Conservation (phyloP, 768 basidiomycete genomes). For the Suillus cothurnatus region DNA sequence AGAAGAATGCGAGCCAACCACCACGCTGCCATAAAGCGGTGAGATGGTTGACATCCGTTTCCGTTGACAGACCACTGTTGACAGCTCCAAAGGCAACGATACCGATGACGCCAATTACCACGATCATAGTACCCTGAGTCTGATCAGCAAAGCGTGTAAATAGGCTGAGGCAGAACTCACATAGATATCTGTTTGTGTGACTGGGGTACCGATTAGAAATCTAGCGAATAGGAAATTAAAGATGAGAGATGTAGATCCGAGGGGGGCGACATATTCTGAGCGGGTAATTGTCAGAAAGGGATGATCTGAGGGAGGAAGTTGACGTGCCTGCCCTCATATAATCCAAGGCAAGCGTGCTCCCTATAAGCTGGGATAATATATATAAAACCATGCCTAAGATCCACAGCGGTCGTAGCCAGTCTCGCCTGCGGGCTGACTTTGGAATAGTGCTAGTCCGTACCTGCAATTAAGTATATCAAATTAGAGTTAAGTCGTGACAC, state of each 20-base stretch:
- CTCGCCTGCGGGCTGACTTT: conserved; percentile 68
- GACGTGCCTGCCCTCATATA: conserved; percentile 81
- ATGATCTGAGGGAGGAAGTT: background rate
- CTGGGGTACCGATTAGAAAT: conserved; percentile 83
- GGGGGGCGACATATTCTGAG: conserved; percentile 91
- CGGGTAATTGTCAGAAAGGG: conserved; percentile 17
- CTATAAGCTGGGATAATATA: conserved; percentile 86
- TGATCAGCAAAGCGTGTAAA: conserved; percentile 8
- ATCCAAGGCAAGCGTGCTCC: conserved; percentile 83
- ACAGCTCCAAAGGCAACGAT: conserved; percentile 88
- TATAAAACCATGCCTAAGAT: conserved; percentile 92
- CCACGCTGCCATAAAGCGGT: conserved; percentile 83
- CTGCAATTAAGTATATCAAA: conserved; percentile 35
- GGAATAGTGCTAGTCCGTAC: conserved; percentile 77
- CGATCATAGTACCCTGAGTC: conserved; percentile 74
- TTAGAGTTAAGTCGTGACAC: background rate
- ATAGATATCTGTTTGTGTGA: conserved; percentile 82
- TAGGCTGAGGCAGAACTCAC: conserved; percentile 41
- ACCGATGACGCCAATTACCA: conserved; percentile 83
- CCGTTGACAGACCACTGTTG: conserved; percentile 74
- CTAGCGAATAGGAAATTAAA: conserved; percentile 97
- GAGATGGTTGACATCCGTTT: conserved; percentile 74
- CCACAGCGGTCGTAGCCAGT: conserved; percentile 88
- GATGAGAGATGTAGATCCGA: conserved; percentile 90
- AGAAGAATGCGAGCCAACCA: conserved; percentile 92